Evolutionary conservation across 176 grass and related monocot species (phyloP), one percentile per base, ranked within the genome.

Genomic region (Chloris gayana): DNA sequence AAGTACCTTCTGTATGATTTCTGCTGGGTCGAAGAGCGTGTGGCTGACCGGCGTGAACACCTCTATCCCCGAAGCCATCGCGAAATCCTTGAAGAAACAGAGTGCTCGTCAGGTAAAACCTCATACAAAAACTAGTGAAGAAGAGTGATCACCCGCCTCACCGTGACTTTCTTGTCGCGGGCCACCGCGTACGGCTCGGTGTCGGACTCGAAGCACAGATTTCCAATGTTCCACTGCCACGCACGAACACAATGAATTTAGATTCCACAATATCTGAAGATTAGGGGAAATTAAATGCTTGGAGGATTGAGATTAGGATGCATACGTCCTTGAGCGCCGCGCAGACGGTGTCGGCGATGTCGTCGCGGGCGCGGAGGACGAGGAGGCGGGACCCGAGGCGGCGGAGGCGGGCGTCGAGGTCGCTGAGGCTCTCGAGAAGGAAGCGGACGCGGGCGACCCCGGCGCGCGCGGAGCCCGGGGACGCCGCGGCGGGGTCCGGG

Each of bases 181-280:
- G 81, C 75, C 54, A 84, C 62, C 15, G 81, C 89, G 76, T 95
- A 98, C 3, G 95, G 92, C 74, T 98, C 92, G 11, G 88, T 87
- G 70, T 98, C 92, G n/a, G 70, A 87, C 84, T 98, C 95, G 62
- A 87, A 98, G 84, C 92, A 98, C 33, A 95, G 82, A 33, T 93
- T 93, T 59, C 75, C 72, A 63, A 98, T 93, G 67, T 95, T 98
- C 92, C 95, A 98, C 95, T 97, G 29, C 57, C 32, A 83, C 65
- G n/a, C 41, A 80, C 74, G 37, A 82, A 82, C 77, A 26, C 19
- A n/a, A 39, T 15, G 35, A 14, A 24, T 9, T 62, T 13, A 32
- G 14, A 4, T 17, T 64, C 27, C 61, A 64, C 5, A 32, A 31
- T 15, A 1, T 31, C 3, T 4, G 58, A 25, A 17, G 27, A 13